phyloP scores from a whole-genome alignment of 257 asterid genomes.

The Ocimum tenuiflorum region DNA sequence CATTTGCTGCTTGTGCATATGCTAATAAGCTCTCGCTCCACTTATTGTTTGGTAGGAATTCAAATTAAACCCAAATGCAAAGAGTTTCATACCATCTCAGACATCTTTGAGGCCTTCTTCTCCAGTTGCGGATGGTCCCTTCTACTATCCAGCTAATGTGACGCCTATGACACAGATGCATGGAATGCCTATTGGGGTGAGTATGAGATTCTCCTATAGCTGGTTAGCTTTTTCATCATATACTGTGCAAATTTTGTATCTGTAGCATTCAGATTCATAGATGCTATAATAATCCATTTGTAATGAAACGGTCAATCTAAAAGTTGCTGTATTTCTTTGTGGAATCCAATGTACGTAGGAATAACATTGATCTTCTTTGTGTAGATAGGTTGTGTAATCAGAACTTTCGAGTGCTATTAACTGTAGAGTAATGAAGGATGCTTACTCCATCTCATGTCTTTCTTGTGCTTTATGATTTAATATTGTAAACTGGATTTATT shows the following conservation, averaged over 20 bases:
- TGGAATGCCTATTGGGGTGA: constrained; percentile 89
- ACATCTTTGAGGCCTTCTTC: constrained; percentile 71
- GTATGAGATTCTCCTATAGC: constrained; percentile 20
- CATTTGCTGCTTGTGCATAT: not conserved
- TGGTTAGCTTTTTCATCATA: constrained; percentile 1
- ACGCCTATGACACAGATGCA: constrained; percentile 65
- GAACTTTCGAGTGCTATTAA: not conserved
- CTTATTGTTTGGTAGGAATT: constrained; percentile 57
- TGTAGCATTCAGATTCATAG: not conserved
- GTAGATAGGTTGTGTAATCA: not conserved
- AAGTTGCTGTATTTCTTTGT: not conserved
- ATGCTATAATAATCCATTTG: not conserved
- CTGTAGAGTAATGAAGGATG: not conserved
- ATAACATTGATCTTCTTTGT: not conserved
- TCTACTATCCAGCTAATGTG: constrained; percentile 75
- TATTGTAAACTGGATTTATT: constrained; percentile 4
- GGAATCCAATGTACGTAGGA: not conserved
- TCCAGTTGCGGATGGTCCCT: constrained; percentile 71
- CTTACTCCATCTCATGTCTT: not conserved
- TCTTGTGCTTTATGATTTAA: not conserved
- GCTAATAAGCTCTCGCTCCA: constrained; percentile 16
- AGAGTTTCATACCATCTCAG: constrained; percentile 73
- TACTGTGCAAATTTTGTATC: too few relatives aligned
- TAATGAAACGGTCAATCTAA: not conserved
- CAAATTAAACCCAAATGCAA: constrained; percentile 79